Conservation (phyloP, 805 yeast species). For the Starmera caribaea region DNA sequence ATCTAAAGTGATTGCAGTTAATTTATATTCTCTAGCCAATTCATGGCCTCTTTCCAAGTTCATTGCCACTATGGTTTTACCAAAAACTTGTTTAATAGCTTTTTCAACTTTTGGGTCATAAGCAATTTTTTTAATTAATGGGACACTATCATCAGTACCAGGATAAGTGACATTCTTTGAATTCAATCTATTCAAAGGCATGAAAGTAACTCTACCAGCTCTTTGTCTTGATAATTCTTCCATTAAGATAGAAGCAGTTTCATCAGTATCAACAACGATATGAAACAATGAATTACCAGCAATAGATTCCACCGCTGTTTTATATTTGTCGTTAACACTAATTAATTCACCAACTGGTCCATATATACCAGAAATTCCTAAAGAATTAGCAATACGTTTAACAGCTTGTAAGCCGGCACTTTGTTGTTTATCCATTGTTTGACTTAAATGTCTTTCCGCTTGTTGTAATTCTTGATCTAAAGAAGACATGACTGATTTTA, state of each 20-base stretch:
- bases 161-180: slow-evolving; percentile 44
- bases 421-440: slow-evolving; percentile 67
- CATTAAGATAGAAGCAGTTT: slow-evolving; percentile 72
- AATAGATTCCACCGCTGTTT: slow-evolving; percentile 77
- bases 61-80: slow-evolving; percentile 67
- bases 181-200: slow-evolving; percentile 70
- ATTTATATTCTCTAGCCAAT: slow-evolving; percentile 46
- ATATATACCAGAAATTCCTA: slow-evolving; percentile 56
- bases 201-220: slow-evolving; percentile 81
- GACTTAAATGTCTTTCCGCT: slow-evolving; percentile 53
- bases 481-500: slow-evolving; percentile 46
- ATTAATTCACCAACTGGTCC: slow-evolving; percentile 86
- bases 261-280: slow-evolving; percentile 82
- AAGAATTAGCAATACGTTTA: slow-evolving; percentile 44
- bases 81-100: slow-evolving; percentile 75
- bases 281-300: slow-evolving; percentile 85
- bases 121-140: slow-evolving; percentile 67
- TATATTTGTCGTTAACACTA: slow-evolving; percentile 70
- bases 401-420: slow-evolving; percentile 65
- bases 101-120: slow-evolving; percentile 45
- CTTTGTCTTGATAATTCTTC: slow-evolving; percentile 60
- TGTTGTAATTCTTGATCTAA: slow-evolving; percentile 42
- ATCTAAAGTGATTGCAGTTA: slow-evolving; percentile 79
- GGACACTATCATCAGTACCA: slow-evolving; percentile 52
- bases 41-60: slow-evolving; percentile 61